Evolutionary conservation across 306 rosid species (phyloP).

Genomic region (Casuarina glauca): DNA sequence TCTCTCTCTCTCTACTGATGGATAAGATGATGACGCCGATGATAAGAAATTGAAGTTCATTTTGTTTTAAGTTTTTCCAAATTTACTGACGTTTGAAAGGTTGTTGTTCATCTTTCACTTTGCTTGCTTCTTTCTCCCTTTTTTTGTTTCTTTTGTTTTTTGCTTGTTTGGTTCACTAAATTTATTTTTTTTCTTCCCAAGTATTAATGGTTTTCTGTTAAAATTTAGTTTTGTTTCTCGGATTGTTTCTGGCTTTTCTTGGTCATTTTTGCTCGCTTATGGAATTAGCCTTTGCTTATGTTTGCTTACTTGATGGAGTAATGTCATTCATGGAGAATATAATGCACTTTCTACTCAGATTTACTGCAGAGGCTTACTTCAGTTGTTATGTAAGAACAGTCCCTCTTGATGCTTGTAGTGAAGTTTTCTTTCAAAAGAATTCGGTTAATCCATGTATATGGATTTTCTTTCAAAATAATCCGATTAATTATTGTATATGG

Average conservation of each 20-base stretch:
- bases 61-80: neutral
- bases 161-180: neutral
- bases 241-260: conserved; percentile 9
- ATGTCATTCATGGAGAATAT: neutral
- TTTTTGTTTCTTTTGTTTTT: neutral
- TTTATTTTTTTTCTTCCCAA: neutral
- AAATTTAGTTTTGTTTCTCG: neutral
- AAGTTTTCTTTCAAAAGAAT: neutral
- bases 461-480: neutral
- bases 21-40: conserved; percentile 19
- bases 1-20: neutral
- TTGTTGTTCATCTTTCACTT: conserved; percentile 5
- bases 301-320: neutral
- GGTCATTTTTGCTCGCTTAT: conserved; percentile 3
- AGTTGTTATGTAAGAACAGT: conserved; percentile 10
- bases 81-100: conserved; percentile 3
- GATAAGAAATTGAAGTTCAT: conserved; percentile 12
- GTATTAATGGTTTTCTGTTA: neutral
- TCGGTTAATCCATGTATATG: neutral
- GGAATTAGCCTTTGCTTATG: neutral
- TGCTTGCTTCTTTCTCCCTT: neutral
- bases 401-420: conserved; percentile 1
- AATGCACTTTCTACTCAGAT: neutral
- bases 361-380: neutral
- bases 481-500: neutral